Evolutionary conservation across 1,139 yeast species (phyloP), one percentile per base, ranked within the genome.

Genomic region (Saccharomyces hybrid): DNA sequence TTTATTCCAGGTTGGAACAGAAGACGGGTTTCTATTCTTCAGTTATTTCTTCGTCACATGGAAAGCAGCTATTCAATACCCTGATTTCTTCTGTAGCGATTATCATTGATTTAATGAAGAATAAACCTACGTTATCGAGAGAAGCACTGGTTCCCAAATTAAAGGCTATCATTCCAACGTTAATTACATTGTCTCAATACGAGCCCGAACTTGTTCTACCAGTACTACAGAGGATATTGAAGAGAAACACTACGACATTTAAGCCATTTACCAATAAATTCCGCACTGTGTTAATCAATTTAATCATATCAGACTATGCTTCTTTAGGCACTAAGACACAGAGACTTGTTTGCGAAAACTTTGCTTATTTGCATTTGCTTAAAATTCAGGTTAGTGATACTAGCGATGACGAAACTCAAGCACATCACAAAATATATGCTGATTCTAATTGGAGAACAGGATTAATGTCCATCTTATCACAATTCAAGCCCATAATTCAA

Each of bases 71-170:
- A 54, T 76, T 80, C 62, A 78, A 69, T 57, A 77, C 80, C 47
- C 77, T 80, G 34, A 75, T 79, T 50, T 79, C 76, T 53, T 76
- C 84, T 29, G 68, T 81, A 54, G 73, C 76, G 57, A 69, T 69
- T 23, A 64, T 87, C 27, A 79, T 85, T 62, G 71, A 74, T 47
- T 72, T 76, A 48, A 84, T 88, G 55, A 80, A 86, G 68, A 95
- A 90, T 2, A 90, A 90, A 64, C 89, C 96, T 1, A 83, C 91
- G 0, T 75, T 91, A 51, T 85, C 95, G 2, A 79, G 98, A 67
- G 96, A 90, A 64, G 75, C 87, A 6, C 77, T 90, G 56, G 88
- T 96, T 1, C 96, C 97, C 3, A 84, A 84, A 60, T 73, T 91
- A 53, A 82, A 89, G 11, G 73, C 76, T 2, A 81, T 86, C 47